Percentiles rank a stretch among this genome's conserved stretches.
Evolutionary conservation across 306 rosid genomes (phyloP).

Genomic region (Aeschynomene evenia): DNA sequence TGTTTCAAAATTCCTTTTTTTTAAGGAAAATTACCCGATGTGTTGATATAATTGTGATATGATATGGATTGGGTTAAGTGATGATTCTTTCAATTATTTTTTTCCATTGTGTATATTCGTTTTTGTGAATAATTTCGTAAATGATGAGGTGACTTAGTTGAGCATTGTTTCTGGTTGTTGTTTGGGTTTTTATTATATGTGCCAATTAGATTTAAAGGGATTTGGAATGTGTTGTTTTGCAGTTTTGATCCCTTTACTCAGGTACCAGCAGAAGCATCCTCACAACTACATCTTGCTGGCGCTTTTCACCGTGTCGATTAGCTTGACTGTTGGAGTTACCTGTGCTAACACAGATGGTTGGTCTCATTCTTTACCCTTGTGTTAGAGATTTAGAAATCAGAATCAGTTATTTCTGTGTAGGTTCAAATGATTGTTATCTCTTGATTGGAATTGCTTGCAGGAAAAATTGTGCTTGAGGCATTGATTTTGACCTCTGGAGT

Average conservation of each 20-base stretch:
- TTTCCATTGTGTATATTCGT: background rate
- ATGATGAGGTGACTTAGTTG: background rate
- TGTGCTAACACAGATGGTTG: slow-evolving; percentile 85
- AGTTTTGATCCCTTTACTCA: slow-evolving; percentile 85
- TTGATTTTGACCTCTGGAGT: slow-evolving; percentile 85
- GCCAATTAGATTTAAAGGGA: background rate
- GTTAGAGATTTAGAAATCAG: background rate
- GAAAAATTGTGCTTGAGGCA: slow-evolving; percentile 91
- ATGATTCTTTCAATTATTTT: background rate
- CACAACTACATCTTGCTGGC: slow-evolving; percentile 82
- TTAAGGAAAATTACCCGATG: too few species aligned
- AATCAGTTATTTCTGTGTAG: background rate
- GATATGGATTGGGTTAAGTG: background rate
- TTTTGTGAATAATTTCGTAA: background rate
- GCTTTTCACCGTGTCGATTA: slow-evolving; percentile 73
- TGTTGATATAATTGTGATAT: background rate
- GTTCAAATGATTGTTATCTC: background rate
- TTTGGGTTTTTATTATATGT: background rate
- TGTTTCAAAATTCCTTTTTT: too few species aligned
- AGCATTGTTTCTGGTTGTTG: background rate
- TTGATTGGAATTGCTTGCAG: slow-evolving; percentile 43
- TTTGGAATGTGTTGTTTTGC: slow-evolving; percentile 30
- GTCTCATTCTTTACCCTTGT: background rate
- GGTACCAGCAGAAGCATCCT: slow-evolving; percentile 86
- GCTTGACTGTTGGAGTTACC: slow-evolving; percentile 78